Evolutionary conservation across 139 green algal species (phyloP).

Genomic region (Microglena sp.): DNA sequence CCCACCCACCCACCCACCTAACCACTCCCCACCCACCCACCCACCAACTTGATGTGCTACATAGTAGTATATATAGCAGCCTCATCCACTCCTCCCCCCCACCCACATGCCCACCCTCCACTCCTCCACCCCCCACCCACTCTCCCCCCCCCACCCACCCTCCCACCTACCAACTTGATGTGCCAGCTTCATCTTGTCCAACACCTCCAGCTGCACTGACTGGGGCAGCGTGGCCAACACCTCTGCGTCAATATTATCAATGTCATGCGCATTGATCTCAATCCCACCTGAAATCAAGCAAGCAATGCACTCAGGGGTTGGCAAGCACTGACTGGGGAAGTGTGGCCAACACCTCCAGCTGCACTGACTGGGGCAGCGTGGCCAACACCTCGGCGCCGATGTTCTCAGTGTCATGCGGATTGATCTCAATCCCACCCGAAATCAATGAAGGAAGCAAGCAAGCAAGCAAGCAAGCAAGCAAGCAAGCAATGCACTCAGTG

Average conservation of each 20-base stretch:
- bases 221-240: conserved; percentile 75
- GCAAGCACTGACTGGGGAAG: neutral
- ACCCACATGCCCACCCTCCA: neutral
- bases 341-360: conserved; percentile 67
- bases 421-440: no score
- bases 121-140: neutral
- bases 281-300: no score
- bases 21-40: no score
- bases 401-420: conserved; percentile 20
- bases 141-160: neutral
- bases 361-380: conserved; percentile 72
- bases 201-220: conserved; percentile 77
- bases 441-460: no score
- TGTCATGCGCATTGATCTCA: conserved; percentile 23
- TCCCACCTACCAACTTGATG: conserved; percentile 32
- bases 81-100: neutral
- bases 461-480: no score
- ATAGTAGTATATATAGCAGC: no score
- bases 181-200: conserved; percentile 70
- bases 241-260: conserved; percentile 50
- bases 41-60: no score
- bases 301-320: no score
- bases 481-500: no score
- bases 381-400: conserved; percentile 70
- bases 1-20: no score